Base-by-base conservation (phyloP, 2,329 filamentous ascomycete species). In the Aspergillus floridensis region DNA sequence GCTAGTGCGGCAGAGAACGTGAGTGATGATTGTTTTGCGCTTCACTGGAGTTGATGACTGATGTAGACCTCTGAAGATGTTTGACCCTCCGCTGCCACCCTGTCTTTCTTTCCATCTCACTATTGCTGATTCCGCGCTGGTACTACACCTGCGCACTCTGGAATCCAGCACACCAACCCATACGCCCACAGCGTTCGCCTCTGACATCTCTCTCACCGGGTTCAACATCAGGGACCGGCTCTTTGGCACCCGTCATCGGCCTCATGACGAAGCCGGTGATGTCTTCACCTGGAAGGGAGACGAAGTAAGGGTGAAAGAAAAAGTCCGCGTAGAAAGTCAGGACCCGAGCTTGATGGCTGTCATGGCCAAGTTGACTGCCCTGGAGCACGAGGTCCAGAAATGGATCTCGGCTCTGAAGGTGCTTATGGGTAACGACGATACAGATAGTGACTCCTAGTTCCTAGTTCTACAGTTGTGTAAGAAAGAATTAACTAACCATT, bases 231-330 rank as follows among this genome's bases (percentile, higher is more conserved):
- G 85, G 54, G 83, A 86, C 59, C 79, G 82, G 22, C 72, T 88
- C 11, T 79, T 81, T 58, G 80, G 79, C 2, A 68, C 70, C 49
- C 73, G 71, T 53, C 81, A 86, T 19, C 80, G 88, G 2, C 86
- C 88, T 65, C 90, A 93, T 73, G 90, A 93, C 74, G 93, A 98
- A 76, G 87, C 88, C 63, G 89, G 93, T 61, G 84, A 87, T 41
- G 79, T 90, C 0, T 97, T 96, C 74, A 80, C 79, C 4, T 97
- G 84, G 76, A 80, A 79, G 14, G 84, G 85, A 4, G 82, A 86
- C 58, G 87, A 95, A 62, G 92, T 97, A 2, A 88, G 86, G 64
- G 93, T 98, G 49, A 87, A 88, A 66, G 93, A 97, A 74, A 97
- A 97, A 78, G 85, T 96, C 4, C 84, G 90, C 46, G 88, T 97